phyloP scores from a whole-genome alignment of 129 eudicot genomes.

The Silybum marianum region DNA sequence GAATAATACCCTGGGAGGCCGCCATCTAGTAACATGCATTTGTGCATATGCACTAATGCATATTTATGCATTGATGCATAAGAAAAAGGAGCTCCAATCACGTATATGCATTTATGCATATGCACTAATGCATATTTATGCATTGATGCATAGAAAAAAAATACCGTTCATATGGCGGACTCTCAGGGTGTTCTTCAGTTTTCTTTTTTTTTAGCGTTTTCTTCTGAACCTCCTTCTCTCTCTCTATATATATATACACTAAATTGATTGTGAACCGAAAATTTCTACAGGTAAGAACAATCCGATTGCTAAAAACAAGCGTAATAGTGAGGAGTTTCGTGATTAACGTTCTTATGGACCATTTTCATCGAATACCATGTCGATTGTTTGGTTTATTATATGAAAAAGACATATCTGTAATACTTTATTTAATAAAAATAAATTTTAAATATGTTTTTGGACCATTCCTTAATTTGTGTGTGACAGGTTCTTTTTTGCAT shows the following conservation, averaged over 20 bases:
- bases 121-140: too few relatives aligned
- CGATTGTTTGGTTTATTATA: neutral
- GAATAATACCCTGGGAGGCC: too few relatives aligned
- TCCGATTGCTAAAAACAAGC: constrained; percentile 23
- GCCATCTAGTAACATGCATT: too few relatives aligned
- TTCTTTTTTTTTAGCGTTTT: too few relatives aligned
- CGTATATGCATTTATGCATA: too few relatives aligned
- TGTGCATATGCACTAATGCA: too few relatives aligned
- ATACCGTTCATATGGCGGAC: too few relatives aligned
- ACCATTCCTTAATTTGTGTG: neutral
- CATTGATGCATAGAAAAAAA: too few relatives aligned
- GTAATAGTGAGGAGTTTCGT: constrained; percentile 18
- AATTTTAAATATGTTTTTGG: neutral
- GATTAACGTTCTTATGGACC: constrained; percentile 16
- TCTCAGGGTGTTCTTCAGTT: too few relatives aligned
- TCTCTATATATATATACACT: neutral
- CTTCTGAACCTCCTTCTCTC: too few relatives aligned
- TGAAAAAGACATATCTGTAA: neutral
- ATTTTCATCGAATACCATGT: constrained; percentile 25
- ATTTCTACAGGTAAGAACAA: constrained; percentile 6
- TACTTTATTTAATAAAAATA: neutral
- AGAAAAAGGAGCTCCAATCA: too few relatives aligned
- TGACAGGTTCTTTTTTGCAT: neutral
- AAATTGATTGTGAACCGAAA: neutral
- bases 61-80: too few relatives aligned